Evolutionary conservation across 805 yeast genomes (phyloP), one percentile per base, ranked within the genome.

Genomic region (Starmerella powellii): DNA sequence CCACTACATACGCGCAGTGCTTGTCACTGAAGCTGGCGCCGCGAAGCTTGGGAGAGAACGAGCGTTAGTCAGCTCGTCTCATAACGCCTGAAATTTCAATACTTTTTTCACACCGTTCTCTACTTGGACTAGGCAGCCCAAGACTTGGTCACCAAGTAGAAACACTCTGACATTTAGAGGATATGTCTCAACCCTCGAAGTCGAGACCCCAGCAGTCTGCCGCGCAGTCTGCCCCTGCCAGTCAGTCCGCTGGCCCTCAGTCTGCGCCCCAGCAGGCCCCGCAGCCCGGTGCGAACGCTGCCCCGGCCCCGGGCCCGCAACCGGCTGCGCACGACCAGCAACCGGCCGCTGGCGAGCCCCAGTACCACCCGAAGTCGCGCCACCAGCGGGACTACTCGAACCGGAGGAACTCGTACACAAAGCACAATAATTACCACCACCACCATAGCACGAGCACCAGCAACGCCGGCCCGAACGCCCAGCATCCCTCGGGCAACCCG

Each of bases 71-170:
- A 27, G 12, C 30, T 4, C 26, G 12, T n/a, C 23, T 13, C 28
- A 21, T 35, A 31, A n/a, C 26, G 26, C 12, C 32, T 42, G 46
- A 42, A 42, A 42, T 42, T 42, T 42, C 42, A 38, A 24, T 18
- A 35, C 31, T 42, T 42, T 42, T 42, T 42, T 34, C 34, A 20
- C 19, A 23, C 20, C 23, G 42, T 38, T 41, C 35, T 42, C 46
- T 42, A 34, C 46, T 42, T 42, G 46, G 46, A 34, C 37, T 32
- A 18, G 16, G 27, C 8, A 21, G 10, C 37, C 26, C 26, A 8
- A 23, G 26, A 23, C 26, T 35, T 23, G 8, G 21, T 34, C 17
- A 19, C 44, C 46, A 42, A 42, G 46, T 42, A 34, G 46, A 34
- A 32, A 42, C 28, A 38, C 36, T 13, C 15, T 24, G 31, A 30